Percentiles rank a stretch among this genome's conserved stretches.
Evolutionary conservation across 2,329 filamentous ascomycete species (phyloP).

Genomic region (Exophiala viscosa): DNA sequence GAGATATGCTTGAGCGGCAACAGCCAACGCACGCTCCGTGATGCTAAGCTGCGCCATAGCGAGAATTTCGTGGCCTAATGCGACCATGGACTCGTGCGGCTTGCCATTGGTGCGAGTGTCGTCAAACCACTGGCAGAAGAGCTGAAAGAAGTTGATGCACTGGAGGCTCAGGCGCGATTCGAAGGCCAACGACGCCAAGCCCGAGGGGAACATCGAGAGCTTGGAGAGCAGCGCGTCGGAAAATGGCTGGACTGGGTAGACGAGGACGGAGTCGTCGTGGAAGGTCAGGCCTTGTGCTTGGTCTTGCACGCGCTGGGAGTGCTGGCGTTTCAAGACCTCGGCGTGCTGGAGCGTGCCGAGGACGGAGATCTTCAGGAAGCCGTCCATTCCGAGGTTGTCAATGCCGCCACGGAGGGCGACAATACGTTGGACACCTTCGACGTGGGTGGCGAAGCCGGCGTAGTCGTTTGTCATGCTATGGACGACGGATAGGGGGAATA

Average conservation of each 20-base stretch:
- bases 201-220: neutral
- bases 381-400: conserved; percentile 5
- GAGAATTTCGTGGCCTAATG: conserved; percentile 2
- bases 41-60: neutral
- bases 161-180: conserved; percentile 1
- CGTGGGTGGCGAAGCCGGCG: conserved; percentile 1
- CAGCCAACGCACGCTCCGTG: neutral
- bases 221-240: too few relatives aligned
- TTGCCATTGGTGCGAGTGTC: neutral
- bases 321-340: conserved; percentile 3
- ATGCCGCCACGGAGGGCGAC: conserved; percentile 7
- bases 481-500: conserved; percentile 7
- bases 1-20: conserved; percentile 6
- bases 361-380: conserved; percentile 7
- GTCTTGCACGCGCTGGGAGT: neutral
- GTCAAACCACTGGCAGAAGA: conserved; percentile 4
- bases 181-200: neutral
- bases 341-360: conserved; percentile 6
- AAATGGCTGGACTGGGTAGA: too few relatives aligned
- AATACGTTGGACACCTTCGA: conserved; percentile 6
- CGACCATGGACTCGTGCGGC: conserved; percentile 1
- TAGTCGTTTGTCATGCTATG: conserved; percentile 7
- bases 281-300: neutral
- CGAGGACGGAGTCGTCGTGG: neutral
- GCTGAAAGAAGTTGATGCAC: conserved; percentile 4